phyloP scores from a whole-genome alignment of 805 yeast species.

The Metschnikowia lochheadii region DNA sequence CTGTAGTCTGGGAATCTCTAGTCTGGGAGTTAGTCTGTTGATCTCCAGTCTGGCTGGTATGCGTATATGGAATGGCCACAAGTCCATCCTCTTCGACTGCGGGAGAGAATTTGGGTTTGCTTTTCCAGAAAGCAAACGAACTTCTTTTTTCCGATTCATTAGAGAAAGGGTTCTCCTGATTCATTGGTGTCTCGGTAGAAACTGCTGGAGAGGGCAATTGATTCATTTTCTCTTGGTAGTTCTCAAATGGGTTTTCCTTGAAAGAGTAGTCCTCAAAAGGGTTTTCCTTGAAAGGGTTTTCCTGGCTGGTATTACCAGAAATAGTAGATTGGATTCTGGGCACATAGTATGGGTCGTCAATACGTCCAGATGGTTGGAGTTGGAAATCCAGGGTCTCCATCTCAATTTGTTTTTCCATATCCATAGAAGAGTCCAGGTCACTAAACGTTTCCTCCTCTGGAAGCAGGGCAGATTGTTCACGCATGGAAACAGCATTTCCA shows the following conservation, averaged over 20 bases:
- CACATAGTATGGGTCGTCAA: constrained; percentile 9
- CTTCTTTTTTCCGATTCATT: not conserved
- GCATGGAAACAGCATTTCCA: constrained; percentile 9
- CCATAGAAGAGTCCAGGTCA: constrained; percentile 2
- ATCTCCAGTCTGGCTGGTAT: constrained; percentile 3
- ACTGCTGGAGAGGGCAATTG: not conserved
- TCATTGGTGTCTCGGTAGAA: not conserved
- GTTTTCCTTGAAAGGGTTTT: not conserved
- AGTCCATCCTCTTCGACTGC: constrained; percentile 7
- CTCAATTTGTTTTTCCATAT: not conserved
- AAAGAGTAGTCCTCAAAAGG: too few relatives aligned
- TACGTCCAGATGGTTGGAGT: not conserved
- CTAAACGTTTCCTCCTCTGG: not conserved
- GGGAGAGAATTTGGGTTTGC: not conserved
- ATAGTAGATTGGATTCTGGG: not conserved
- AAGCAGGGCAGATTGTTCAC: not conserved
- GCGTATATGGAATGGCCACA: constrained; percentile 12
- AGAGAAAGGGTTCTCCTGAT: not conserved
- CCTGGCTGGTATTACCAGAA: not conserved
- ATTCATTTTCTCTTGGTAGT: not conserved
- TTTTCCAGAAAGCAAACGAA: constrained; percentile 1
- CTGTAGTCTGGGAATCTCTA: too few relatives aligned
- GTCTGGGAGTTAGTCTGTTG: too few relatives aligned
- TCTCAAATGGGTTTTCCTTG: not conserved
- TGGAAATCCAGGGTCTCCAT: not conserved